A percentile compares a stretch with the other conserved stretches of the same genome.
These are phyloP conservation scores for Venustampulla echinocandica DNA, from an alignment of 495 filamentous ascomycete genomes.

Conservation along the genomic window DNA sequence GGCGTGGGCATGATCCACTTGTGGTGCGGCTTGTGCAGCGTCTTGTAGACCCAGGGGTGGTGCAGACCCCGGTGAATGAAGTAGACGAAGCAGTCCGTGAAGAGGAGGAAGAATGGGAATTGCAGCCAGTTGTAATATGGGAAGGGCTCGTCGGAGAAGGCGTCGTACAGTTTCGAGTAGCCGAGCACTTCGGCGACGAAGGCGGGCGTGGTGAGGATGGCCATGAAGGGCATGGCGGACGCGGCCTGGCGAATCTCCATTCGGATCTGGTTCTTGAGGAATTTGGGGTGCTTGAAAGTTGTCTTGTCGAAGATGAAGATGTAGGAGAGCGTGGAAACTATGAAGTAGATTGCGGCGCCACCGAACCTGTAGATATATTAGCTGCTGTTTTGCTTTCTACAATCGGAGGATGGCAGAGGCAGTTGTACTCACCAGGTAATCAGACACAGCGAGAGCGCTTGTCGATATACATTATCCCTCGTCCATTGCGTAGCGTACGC, in stretches of 20 bases:
- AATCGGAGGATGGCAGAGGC: conserved; percentile 5
- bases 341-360: conserved; percentile 74
- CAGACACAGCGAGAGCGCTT: conserved; percentile 64
- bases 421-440: conserved; percentile 85
- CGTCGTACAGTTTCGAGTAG: conserved; percentile 80
- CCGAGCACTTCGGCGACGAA: conserved; percentile 80
- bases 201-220: conserved; percentile 71
- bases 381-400: neutral
- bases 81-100: conserved; percentile 93
- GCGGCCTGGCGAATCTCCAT: conserved; percentile 80
- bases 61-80: conserved; percentile 89
- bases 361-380: conserved; percentile 56
- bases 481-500: conserved; percentile 77
- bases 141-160: conserved; percentile 60
- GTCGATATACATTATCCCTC: conserved; percentile 72
- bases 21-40: conserved; percentile 93
- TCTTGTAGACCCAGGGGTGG: conserved; percentile 75
- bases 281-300: conserved; percentile 85
- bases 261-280: conserved; percentile 84
- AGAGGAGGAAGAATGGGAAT: conserved; percentile 84
- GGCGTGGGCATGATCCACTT: conserved; percentile 99
- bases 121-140: conserved; percentile 73
- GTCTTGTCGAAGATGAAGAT: conserved; percentile 89
- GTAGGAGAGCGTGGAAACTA: conserved; percentile 78
- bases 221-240: conserved; percentile 69